A percentile compares a stretch with the other conserved stretches of the same genome.
Conservation (phyloP, 805 yeast genomes). For the Candida bentonensis region DNA sequence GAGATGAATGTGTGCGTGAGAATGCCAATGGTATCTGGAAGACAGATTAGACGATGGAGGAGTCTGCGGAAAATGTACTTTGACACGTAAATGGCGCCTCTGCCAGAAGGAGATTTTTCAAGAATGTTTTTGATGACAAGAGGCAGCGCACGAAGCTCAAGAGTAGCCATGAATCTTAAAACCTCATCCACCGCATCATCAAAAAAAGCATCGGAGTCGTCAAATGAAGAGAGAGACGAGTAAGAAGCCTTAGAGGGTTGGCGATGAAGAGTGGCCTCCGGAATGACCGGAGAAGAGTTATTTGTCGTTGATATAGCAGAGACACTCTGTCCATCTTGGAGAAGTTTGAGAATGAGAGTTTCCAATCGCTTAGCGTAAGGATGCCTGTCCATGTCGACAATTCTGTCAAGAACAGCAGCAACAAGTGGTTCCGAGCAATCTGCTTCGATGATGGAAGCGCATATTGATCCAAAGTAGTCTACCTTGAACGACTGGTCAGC, state of each 20-base stretch:
- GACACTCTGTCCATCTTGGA: constrained; percentile 29
- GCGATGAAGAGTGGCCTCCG: background rate
- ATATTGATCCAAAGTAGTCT: background rate
- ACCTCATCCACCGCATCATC: background rate
- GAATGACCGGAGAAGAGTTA: background rate
- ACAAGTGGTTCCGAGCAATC: background rate
- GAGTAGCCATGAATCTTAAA: background rate
- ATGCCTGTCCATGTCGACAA: background rate
- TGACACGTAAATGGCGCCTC: constrained; percentile 1
- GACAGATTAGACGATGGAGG: background rate
- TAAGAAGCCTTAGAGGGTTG: background rate
- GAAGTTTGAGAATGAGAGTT: constrained; percentile 16
- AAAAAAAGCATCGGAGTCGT: background rate
- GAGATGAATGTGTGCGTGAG: background rate
- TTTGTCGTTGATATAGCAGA: constrained; percentile 7
- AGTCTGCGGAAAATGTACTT: background rate
- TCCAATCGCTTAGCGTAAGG: constrained; percentile 2
- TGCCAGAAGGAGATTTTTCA: background rate
- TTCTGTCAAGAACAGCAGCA: background rate
- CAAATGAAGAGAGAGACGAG: background rate
- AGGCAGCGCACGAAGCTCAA: background rate
- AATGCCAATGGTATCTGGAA: background rate
- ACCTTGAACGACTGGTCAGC: background rate
- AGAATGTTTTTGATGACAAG: background rate
- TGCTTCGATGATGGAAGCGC: background rate